Base-by-base conservation (phyloP, 306 rosid species). In the Quercus robur region DNA sequence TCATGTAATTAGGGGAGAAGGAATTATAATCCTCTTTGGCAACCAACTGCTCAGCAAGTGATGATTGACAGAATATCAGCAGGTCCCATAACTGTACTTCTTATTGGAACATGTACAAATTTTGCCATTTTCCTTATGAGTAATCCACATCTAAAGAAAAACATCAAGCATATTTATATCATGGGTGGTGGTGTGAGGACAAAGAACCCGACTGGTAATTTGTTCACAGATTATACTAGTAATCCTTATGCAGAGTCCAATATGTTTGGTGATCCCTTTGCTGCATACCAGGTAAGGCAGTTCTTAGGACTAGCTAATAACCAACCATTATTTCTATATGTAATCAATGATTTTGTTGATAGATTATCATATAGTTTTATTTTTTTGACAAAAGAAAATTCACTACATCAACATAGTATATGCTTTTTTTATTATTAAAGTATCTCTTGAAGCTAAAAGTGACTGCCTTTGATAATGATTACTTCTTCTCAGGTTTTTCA, bases 121-220 rank as follows among this genome's bases (percentile, higher is more conserved):
- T 70, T 95, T 41, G 99, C 82, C 67, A 76, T 95, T n/a, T 95
- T 95, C 67, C 90, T 95, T 4, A 91, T 95, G 98, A 91, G 62
- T 23, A 87, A 93, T 55, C 99, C 97, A 44, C 88, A 88, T n/a
- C 83, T 93, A 11, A 93, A 88, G 91, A 90, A 88, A 81, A 93
- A 93, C 75, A 83, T 95, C 52, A 88, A 91, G 80, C 99, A 90
- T 82, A 87, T 95, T 33, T 95, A 89, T 73, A 84, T 89, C 44
- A 93, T 95, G 99, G 99, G 98, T 30, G 99, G 99, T 0, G 96
- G 96, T 66, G 94, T 95, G 73, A 88, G 93, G 52, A 82, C 99
- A 20, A 86, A 91, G 75, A 93, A 91, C 71, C 97, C 97, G 17
- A 91, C 93, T 13, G 94, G 99, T 35, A 95, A 93, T 61, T 71